Evolutionary conservation across 805 yeast genomes (phyloP).

Genomic region (Nakazawaea holstii): DNA sequence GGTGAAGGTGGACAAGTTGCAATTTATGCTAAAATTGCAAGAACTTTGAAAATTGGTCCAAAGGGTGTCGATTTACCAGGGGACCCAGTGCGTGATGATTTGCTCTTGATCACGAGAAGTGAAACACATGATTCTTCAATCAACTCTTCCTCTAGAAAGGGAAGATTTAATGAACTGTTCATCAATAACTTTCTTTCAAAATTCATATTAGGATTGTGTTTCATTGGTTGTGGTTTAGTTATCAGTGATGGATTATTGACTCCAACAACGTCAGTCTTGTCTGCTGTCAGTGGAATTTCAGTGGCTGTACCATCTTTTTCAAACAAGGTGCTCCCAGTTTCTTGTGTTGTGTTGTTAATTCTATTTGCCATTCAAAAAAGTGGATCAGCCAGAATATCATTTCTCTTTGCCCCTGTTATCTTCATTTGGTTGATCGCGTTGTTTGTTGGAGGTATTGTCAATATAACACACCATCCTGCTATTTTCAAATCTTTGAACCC

Average conservation of each 20-base stretch:
- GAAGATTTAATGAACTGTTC: constrained; percentile 17
- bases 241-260: constrained; percentile 57
- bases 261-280: constrained; percentile 57
- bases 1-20: constrained; percentile 66
- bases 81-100: constrained; percentile 24
- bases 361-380: constrained; percentile 42
- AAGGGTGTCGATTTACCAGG: constrained; percentile 39
- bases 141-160: constrained; percentile 17
- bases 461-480: constrained; percentile 35
- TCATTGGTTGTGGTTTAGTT: constrained; percentile 52
- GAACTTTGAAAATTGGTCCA: constrained; percentile 41
- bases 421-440: constrained; percentile 44
- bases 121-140: constrained; percentile 29
- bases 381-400: constrained; percentile 45
- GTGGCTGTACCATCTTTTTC: constrained; percentile 42
- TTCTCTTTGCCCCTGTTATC: constrained; percentile 49
- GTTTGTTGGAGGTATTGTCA: constrained; percentile 39
- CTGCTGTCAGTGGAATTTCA: constrained; percentile 52
- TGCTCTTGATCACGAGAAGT: constrained; percentile 30
- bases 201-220: constrained; percentile 33
- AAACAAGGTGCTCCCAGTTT: constrained; percentile 38
- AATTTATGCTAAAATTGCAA: constrained; percentile 53
- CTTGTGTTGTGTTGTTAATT: constrained; percentile 39
- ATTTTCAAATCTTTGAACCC: constrained; percentile 48
- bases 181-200: constrained; percentile 26